These are phyloP conservation scores for Penicillium sp. DNA, from an alignment of 2,329 filamentous ascomycete species.

Conservation along the genomic window DNA sequence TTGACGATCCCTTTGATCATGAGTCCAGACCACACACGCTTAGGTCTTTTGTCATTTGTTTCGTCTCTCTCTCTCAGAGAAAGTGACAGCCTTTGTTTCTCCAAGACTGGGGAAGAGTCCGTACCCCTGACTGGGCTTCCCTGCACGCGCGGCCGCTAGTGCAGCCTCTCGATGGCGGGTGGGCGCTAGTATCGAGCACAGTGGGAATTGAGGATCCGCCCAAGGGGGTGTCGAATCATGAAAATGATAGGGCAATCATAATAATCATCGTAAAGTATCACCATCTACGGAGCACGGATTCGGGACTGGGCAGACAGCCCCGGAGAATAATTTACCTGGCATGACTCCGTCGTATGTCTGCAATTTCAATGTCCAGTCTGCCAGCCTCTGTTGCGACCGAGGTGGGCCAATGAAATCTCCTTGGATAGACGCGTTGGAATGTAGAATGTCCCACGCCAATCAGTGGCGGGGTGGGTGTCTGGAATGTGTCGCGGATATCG, in stretches of 20 bases:
- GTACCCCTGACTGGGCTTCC: not conserved
- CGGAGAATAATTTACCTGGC: constrained; percentile 19
- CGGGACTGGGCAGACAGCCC: not conserved
- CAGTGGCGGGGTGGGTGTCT: constrained; percentile 22
- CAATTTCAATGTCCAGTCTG: constrained; percentile 5
- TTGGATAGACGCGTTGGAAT: constrained; percentile 27
- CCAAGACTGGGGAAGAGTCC: not conserved
- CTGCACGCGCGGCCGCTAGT: constrained; percentile 19
- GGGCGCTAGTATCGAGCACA: constrained; percentile 11
- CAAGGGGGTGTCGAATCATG: constrained; percentile 7
- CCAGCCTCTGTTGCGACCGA: constrained; percentile 21
- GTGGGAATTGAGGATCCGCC: constrained; percentile 26
- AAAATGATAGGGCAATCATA: too few species aligned
- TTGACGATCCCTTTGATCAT: not conserved
- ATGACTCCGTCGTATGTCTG: not conserved
- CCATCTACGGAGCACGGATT: not conserved
- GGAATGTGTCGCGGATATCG: constrained; percentile 23
- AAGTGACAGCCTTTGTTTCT: not conserved
- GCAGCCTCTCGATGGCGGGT: constrained; percentile 10
- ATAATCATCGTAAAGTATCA: not conserved
- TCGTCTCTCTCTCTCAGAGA: not conserved
- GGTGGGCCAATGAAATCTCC: constrained; percentile 14
- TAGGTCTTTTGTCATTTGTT: not conserved
- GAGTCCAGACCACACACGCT: not conserved
- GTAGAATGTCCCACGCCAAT: constrained; percentile 29